Evolutionary conservation across 768 basidiomycete species (phyloP).

Genomic region (Pleurotus sapidus): DNA sequence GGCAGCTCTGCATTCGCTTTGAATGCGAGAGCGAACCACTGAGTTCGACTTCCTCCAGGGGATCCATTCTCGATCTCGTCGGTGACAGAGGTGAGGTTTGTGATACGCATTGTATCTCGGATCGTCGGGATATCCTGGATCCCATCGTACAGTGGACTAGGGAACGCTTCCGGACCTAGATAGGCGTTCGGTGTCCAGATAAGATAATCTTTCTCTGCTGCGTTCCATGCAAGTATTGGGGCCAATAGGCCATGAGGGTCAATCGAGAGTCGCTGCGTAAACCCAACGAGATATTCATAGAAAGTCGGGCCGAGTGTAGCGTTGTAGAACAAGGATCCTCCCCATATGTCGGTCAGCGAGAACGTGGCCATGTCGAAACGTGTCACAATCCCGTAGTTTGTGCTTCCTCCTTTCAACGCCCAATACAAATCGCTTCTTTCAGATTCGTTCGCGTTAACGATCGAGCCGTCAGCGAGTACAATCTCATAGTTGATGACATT

Average conservation of each 20-base stretch:
- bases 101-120: not conserved
- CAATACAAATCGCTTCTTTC: conserved; percentile 12
- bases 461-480: conserved; percentile 13
- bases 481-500: conserved; percentile 13
- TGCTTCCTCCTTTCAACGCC: conserved; percentile 14
- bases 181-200: not conserved
- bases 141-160: not conserved
- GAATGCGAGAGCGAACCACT: not conserved
- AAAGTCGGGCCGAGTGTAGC: not conserved
- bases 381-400: conserved; percentile 17
- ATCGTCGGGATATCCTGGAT: not conserved
- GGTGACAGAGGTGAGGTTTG: conserved; percentile 1
- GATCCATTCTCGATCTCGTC: not conserved
- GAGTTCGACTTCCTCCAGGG: not conserved
- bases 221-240: not conserved
- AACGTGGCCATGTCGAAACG: conserved; percentile 13
- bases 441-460: conserved; percentile 4
- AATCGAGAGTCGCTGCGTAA: not conserved
- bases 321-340: conserved; percentile 11
- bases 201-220: not conserved
- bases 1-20: not conserved
- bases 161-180: not conserved
- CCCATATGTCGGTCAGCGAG: conserved; percentile 9
- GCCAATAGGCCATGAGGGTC: not conserved
- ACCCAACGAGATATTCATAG: not conserved